Percentiles rank a stretch among this genome's conserved stretches.
Evolutionary conservation across 2,329 filamentous ascomycete genomes (phyloP).

Genomic region (Pyrenochaeta sp.): DNA sequence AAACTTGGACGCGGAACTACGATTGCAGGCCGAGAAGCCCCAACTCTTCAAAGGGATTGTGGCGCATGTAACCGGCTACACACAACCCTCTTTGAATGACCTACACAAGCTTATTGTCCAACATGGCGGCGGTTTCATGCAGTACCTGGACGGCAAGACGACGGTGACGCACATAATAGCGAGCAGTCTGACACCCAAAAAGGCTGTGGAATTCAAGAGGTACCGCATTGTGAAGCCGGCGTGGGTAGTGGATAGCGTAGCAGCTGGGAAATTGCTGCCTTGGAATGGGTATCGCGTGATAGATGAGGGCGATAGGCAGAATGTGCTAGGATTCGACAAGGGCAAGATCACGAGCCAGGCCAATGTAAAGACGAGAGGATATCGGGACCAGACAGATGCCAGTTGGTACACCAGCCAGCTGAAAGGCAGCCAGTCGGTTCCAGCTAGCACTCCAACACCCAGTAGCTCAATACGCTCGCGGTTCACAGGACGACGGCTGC

Average conservation of each 20-base stretch:
- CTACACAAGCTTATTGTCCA: slow-evolving; percentile 87
- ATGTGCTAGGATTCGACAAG: slow-evolving; percentile 70
- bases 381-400: slow-evolving; percentile 80
- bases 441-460: slow-evolving; percentile 39
- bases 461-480: slow-evolving; percentile 28
- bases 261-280: slow-evolving; percentile 79
- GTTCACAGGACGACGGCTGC: slow-evolving; percentile 34
- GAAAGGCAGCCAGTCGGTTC: slow-evolving; percentile 45
- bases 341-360: slow-evolving; percentile 73
- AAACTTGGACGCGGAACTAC: slow-evolving; percentile 86
- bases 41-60: slow-evolving; percentile 91
- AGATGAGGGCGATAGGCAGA: slow-evolving; percentile 84
- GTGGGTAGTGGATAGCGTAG: slow-evolving; percentile 91
- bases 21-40: slow-evolving; percentile 75
- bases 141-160: slow-evolving; percentile 95
- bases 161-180: slow-evolving; percentile 96
- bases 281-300: slow-evolving; percentile 88
- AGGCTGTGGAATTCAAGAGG: slow-evolving; percentile 83
- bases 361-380: slow-evolving; percentile 69
- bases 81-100: slow-evolving; percentile 89
- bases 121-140: slow-evolving; percentile 93
- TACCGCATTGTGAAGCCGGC: slow-evolving; percentile 94
- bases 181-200: slow-evolving; percentile 89
- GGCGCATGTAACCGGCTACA: slow-evolving; percentile 93
- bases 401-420: slow-evolving; percentile 86